A percentile compares a stretch with the other conserved stretches of the same genome.
These are phyloP conservation scores for Brassica incana DNA, from an alignment of 345 rosid genomes.

Conservation along the genomic window DNA sequence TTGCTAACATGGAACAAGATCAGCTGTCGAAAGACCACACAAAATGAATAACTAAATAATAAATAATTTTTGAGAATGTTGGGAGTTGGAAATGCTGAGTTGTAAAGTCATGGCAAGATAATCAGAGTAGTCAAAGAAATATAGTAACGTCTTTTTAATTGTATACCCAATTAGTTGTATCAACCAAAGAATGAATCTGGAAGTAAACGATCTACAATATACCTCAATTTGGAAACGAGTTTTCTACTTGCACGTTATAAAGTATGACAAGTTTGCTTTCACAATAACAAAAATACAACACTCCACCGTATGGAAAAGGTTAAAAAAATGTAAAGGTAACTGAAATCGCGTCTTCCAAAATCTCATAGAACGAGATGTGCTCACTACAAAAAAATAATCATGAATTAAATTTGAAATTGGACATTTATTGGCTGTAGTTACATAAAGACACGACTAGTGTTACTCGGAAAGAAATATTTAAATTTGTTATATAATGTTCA, in stretches of 20 bases:
- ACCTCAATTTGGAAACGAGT: slow-evolving; percentile 7
- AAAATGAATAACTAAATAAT: slow-evolving; percentile 14
- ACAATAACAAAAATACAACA: neutral
- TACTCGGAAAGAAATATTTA: slow-evolving; percentile 25
- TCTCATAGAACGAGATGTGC: slow-evolving; percentile 18
- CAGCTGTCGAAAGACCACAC: slow-evolving; percentile 28
- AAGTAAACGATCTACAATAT: slow-evolving; percentile 19
- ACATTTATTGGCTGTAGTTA: slow-evolving; percentile 22
- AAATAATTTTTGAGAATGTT: slow-evolving; percentile 25
- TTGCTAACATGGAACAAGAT: slow-evolving; percentile 33
- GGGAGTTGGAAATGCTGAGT: slow-evolving; percentile 41
- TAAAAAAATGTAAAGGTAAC: neutral
- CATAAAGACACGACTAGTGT: slow-evolving; percentile 25
- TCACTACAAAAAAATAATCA: slow-evolving; percentile 11
- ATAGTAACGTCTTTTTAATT: slow-evolving; percentile 6
- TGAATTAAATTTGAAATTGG: slow-evolving; percentile 7
- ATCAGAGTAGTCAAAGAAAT: slow-evolving; percentile 35
- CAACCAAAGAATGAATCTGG: slow-evolving; percentile 9
- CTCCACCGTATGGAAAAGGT: neutral
- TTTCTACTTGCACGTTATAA: slow-evolving; percentile 18
- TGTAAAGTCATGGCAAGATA: slow-evolving; percentile 36
- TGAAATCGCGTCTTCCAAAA: slow-evolving; percentile 23
- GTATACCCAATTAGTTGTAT: slow-evolving; percentile 21
- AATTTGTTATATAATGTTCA: slow-evolving; percentile 12
- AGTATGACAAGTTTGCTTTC: slow-evolving; percentile 15